Evolutionary conservation across 805 yeast species (phyloP).

Genomic region (Wickerhamomyces mucosus): DNA sequence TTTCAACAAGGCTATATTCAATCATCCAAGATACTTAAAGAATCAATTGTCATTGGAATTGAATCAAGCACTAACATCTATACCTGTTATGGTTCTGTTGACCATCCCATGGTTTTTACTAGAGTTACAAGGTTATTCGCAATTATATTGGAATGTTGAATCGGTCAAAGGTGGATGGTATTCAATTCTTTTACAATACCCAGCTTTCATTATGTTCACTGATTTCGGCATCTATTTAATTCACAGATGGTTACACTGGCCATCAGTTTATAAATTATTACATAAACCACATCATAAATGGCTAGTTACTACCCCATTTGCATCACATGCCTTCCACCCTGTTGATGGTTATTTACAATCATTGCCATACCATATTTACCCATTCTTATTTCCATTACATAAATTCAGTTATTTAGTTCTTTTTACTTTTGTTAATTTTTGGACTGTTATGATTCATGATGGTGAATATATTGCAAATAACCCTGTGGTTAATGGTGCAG

Average conservation of each 20-base stretch:
- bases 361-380: constrained; percentile 87
- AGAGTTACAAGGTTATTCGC: constrained; percentile 79
- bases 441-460: constrained; percentile 99
- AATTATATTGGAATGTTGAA: constrained; percentile 56
- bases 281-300: constrained; percentile 99
- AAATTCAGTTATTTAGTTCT: constrained; percentile 72
- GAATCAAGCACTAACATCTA: constrained; percentile 64
- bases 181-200: constrained; percentile 57
- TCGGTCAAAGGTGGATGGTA: constrained; percentile 61
- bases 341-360: constrained; percentile 93
- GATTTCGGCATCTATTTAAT: constrained; percentile 88
- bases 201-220: constrained; percentile 81
- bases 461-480: constrained; percentile 92
- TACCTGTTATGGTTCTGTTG: constrained; percentile 80
- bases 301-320: constrained; percentile 97
- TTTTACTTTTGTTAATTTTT: constrained; percentile 88
- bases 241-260: constrained; percentile 94
- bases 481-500: constrained; percentile 94
- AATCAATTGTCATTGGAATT: constrained; percentile 88
- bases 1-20: constrained; percentile 82
- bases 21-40: constrained; percentile 92
- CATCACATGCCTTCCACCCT: constrained; percentile 98
- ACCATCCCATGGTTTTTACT: constrained; percentile 86
- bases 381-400: constrained; percentile 87
- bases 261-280: constrained; percentile 68